Evolutionary conservation across 768 basidiomycete species (phyloP).

Genomic region (Auricularia sp.): DNA sequence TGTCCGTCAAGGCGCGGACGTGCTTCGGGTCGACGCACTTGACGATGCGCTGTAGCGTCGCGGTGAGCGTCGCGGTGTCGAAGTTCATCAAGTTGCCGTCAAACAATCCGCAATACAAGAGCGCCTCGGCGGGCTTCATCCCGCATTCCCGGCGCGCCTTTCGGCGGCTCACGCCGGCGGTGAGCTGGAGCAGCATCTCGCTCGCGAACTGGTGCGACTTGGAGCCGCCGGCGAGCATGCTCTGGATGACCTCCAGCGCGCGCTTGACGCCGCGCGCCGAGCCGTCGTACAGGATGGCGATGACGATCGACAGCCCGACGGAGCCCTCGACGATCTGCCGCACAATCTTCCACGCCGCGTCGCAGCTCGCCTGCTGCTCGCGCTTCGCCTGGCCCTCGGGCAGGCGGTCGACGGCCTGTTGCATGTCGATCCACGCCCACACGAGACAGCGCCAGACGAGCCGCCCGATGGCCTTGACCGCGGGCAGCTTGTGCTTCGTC

Average conservation of each 20-base stretch:
- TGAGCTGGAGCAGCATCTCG: slow-evolving; percentile 33
- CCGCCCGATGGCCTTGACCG: slow-evolving; percentile 50
- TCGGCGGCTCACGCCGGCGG: slow-evolving; percentile 1
- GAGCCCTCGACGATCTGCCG: slow-evolving; percentile 45
- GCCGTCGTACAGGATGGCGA: slow-evolving; percentile 38
- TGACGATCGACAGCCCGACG: slow-evolving; percentile 47
- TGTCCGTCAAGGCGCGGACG: slow-evolving; percentile 43
- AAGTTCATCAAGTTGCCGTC: slow-evolving; percentile 44
- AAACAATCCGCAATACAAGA: slow-evolving; percentile 46
- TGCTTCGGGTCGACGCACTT: slow-evolving; percentile 44
- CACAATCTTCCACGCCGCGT: slow-evolving; percentile 39
- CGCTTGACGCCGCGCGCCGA: slow-evolving; percentile 24
- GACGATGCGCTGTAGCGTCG: slow-evolving; percentile 39
- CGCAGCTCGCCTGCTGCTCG: slow-evolving; percentile 24
- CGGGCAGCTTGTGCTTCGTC: slow-evolving; percentile 51
- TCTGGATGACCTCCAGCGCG: slow-evolving; percentile 38
- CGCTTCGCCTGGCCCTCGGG: slow-evolving; percentile 8
- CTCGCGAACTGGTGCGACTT: slow-evolving; percentile 44
- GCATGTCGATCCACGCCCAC: slow-evolving; percentile 43
- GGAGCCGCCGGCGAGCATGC: slow-evolving; percentile 46
- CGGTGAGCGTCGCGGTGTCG: slow-evolving; percentile 39
- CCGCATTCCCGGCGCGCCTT: slow-evolving; percentile 31
- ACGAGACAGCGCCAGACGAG: slow-evolving; percentile 53
- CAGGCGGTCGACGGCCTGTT: slow-evolving; percentile 8
- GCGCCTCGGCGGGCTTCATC: slow-evolving; percentile 24